A percentile compares a stretch with the other conserved stretches of the same genome.
Conservation (phyloP, 371 early-diverging fungal genomes). For the Catenaria anguillulae region DNA sequence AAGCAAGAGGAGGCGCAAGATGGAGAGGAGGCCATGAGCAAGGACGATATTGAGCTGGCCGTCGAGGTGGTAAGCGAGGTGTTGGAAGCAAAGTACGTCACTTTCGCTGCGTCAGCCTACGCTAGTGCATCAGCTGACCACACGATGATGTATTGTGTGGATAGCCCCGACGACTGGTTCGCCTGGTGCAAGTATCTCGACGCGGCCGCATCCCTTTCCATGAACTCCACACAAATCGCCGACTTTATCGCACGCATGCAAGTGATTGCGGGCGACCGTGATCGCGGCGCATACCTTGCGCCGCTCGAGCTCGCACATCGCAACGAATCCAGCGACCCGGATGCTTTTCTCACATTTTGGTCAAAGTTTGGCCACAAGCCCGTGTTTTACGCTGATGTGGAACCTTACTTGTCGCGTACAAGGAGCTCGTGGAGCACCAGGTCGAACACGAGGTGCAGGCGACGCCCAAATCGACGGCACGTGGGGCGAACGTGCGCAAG, state of each 20-base stretch:
- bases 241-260: not conserved
- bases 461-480: not conserved
- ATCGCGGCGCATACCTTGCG: not conserved
- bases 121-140: no score
- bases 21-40: no score
- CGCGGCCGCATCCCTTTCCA: not conserved
- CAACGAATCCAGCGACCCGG: not conserved
- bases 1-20: not conserved
- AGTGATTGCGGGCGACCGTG: no score
- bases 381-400: constrained; percentile 25
- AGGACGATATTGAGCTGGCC: no score
- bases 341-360: constrained; percentile 9
- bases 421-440: no score
- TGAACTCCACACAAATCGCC: not conserved
- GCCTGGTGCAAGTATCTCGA: not conserved
- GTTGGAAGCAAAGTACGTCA: not conserved
- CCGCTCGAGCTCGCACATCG: not conserved
- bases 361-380: constrained; percentile 15
- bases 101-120: not conserved
- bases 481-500: not conserved
- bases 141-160: no score
- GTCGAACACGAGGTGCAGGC: not conserved
- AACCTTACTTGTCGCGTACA: constrained; percentile 14
- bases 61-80: not conserved
- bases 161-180: not conserved